Evolutionary conservation across 1,284 basidiomycete genomes (phyloP), one percentile per base, ranked within the genome.

Genomic region (Apiotrichum veenhuisii): DNA sequence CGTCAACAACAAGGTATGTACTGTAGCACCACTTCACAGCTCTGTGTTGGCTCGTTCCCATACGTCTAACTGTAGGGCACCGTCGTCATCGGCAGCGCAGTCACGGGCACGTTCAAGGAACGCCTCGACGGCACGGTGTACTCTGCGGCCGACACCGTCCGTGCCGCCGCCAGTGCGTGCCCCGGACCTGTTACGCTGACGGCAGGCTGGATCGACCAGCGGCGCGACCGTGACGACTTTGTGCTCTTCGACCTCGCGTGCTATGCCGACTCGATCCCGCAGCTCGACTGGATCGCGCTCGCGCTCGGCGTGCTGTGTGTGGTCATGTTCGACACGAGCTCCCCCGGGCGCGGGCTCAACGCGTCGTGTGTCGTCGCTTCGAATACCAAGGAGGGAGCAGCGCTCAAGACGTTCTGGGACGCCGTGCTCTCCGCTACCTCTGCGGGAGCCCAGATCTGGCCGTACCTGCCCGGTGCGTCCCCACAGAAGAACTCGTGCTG

Each of bases 221-320:
- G 43, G 14, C 43, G 43, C 15, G 43, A 44, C 43, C 43, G 43
- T 25, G 43, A 44, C 43, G 43, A 44, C 43, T 44, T 44, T 44
- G 22, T 44, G 11, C 43, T 44, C 43, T 44, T 44, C 43, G 25
- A 44, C 43, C 43, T 44, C 25, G 43, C 20, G 23, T 44, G 43
- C 43, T 44, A 44, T 17, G 5, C 23, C 15, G 43, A 44, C 43
- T 44, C 43, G 43, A 44, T 44, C 25, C 43, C 43, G 14, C 43
- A 44, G 43, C 43, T 44, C 43, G 43, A 17, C 23, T 44, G 43
- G 43, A 44, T 44, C 9, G 15, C 25, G 10, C 43, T 44, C 43
- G 43, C 11, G 23, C 43, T 44, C 23, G 18, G 27, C 2, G 17
- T 5, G 1, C 23, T 44, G 10, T 44, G 43, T 18, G n/a, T 34